These are phyloP conservation scores for Fusarium sulawesiense DNA, from an alignment of 2,329 filamentous ascomycete species.

Conservation along the genomic window DNA sequence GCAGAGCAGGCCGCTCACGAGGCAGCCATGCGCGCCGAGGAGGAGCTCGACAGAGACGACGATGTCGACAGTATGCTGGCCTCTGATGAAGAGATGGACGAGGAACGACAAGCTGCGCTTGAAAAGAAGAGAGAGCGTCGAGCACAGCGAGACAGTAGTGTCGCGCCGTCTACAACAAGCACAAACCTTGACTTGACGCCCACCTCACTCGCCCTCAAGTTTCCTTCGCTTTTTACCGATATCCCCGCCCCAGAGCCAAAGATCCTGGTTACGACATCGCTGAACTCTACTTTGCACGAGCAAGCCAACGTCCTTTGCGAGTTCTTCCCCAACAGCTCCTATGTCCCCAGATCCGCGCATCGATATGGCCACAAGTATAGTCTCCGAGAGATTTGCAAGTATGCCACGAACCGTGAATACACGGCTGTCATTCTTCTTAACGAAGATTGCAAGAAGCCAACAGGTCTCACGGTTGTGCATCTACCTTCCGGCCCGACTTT, in stretches of 20 bases:
- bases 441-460: slow-evolving; percentile 88
- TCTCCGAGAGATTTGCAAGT: slow-evolving; percentile 88
- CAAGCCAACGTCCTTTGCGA: slow-evolving; percentile 82
- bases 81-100: slow-evolving; percentile 67
- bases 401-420: slow-evolving; percentile 83
- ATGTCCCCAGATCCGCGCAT: slow-evolving; percentile 87
- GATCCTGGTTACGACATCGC: slow-evolving; percentile 89
- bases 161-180: slow-evolving; percentile 69
- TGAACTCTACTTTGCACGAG: slow-evolving; percentile 88
- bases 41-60: slow-evolving; percentile 61
- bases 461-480: slow-evolving; percentile 84
- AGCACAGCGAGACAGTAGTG: slow-evolving; percentile 61
- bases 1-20: slow-evolving; percentile 61
- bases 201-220: slow-evolving; percentile 68
- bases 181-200: slow-evolving; percentile 74
- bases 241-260: slow-evolving; percentile 75
- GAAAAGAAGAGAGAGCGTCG: slow-evolving; percentile 60
- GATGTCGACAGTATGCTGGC: slow-evolving; percentile 85
- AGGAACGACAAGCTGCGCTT: slow-evolving; percentile 56
- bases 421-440: slow-evolving; percentile 87
- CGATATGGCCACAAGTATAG: slow-evolving; percentile 91
- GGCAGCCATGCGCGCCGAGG: slow-evolving; percentile 48
- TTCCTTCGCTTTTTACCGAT: slow-evolving; percentile 71
- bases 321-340: slow-evolving; percentile 87
- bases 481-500: slow-evolving; percentile 89